Conservation (phyloP, 331 rosid genomes). For the Quercus tomentella region DNA sequence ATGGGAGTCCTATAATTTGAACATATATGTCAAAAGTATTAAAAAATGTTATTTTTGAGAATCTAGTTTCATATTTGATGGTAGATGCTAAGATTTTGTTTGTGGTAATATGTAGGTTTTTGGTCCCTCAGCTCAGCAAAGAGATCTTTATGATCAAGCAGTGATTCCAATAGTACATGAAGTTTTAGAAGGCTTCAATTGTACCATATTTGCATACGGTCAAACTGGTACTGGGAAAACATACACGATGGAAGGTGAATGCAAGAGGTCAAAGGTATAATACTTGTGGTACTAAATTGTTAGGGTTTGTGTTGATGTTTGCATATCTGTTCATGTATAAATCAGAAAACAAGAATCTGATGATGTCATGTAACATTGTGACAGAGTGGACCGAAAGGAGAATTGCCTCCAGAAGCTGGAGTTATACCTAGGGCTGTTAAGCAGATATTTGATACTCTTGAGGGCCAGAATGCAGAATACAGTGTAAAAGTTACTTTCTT, state of each 20-base stretch:
- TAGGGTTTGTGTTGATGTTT: neutral
- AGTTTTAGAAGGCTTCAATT: constrained; percentile 85
- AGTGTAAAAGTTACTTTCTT: constrained; percentile 87
- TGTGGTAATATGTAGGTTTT: constrained; percentile 40
- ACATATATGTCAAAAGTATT: neutral
- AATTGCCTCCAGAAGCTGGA: constrained; percentile 78
- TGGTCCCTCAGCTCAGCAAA: constrained; percentile 75
- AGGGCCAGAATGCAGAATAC: constrained; percentile 82
- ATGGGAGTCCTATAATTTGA: neutral
- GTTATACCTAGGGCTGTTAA: constrained; percentile 87
- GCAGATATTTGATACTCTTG: constrained; percentile 87
- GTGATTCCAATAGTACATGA: constrained; percentile 84
- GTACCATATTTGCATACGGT: constrained; percentile 94
- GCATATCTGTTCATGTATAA: neutral
- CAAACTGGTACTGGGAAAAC: constrained; percentile 97
- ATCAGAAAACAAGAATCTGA: neutral
- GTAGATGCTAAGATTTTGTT: neutral
- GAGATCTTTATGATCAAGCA: constrained; percentile 77
- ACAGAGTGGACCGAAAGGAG: constrained; percentile 86
- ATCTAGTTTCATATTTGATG: neutral
- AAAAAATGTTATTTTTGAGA: neutral
- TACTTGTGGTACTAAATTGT: neutral
- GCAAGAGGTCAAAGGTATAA: constrained; percentile 72
- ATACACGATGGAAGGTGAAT: constrained; percentile 93
- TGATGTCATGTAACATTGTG: constrained; percentile 4